phyloP scores from a whole-genome alignment of 2,329 filamentous ascomycete species.

The Pyrenophora graminea region DNA sequence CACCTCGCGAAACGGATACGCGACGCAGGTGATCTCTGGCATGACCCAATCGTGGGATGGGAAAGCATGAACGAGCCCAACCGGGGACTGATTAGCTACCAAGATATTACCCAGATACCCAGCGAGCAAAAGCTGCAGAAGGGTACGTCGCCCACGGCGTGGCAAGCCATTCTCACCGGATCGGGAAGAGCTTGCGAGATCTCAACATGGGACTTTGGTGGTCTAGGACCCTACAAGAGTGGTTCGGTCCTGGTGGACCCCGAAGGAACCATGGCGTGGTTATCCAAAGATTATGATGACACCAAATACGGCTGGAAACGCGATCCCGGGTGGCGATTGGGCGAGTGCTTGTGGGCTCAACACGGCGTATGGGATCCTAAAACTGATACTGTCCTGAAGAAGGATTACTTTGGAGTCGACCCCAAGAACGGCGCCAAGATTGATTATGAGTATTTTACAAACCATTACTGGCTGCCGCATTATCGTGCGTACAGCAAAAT shows the following conservation, averaged over 20 bases:
- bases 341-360: conserved; percentile 96
- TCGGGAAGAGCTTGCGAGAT: conserved; percentile 88
- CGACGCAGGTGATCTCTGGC: conserved; percentile 85
- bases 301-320: conserved; percentile 87
- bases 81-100: conserved; percentile 80
- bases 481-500: conserved; percentile 76
- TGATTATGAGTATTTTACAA: conserved; percentile 84
- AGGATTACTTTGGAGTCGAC: conserved; percentile 84
- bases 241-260: conserved; percentile 84
- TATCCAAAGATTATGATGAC: conserved; percentile 82
- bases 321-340: conserved; percentile 84
- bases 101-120: conserved; percentile 80
- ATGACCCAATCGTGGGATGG: conserved; percentile 90
- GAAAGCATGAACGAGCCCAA: conserved; percentile 97
- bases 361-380: conserved; percentile 91
- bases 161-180: conserved; percentile 91
- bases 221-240: conserved; percentile 87
- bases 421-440: conserved; percentile 74
- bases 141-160: conserved; percentile 89
- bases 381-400: conserved; percentile 75
- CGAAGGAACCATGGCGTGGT: conserved; percentile 81
- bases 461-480: conserved; percentile 87
- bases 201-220: conserved; percentile 90
- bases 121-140: conserved; percentile 89
- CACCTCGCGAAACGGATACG: conserved; percentile 84